Percentiles rank a stretch among this genome's conserved stretches.
Evolutionary conservation across 306 rosid genomes (phyloP).

Genomic region (Lupinus albus): DNA sequence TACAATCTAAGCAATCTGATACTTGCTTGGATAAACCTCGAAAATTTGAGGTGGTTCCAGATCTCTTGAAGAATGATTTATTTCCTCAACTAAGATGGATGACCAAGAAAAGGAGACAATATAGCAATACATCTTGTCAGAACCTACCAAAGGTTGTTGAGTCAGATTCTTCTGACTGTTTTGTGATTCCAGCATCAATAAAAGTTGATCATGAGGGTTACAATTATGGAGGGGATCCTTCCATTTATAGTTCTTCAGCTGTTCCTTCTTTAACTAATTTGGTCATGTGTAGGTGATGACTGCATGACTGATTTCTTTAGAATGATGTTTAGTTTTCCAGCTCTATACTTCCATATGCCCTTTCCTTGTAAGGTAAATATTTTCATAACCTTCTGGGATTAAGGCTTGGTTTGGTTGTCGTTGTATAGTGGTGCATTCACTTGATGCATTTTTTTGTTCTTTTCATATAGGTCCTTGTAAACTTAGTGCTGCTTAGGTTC

Average conservation of each 20-base stretch:
- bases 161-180: constrained; percentile 51
- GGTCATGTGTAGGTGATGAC: constrained; percentile 80
- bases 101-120: constrained; percentile 55
- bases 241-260: constrained; percentile 65
- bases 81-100: constrained; percentile 69
- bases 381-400: constrained; percentile 14
- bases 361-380: background rate
- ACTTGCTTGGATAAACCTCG: constrained; percentile 35
- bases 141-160: constrained; percentile 43
- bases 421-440: constrained; percentile 47
- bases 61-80: constrained; percentile 63
- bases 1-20: constrained; percentile 38
- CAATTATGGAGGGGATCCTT: constrained; percentile 67
- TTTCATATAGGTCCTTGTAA: background rate
- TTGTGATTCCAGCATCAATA: constrained; percentile 52
- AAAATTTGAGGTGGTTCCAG: constrained; percentile 44
- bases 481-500: constrained; percentile 34
- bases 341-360: background rate
- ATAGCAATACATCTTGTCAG: constrained; percentile 28
- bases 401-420: too few species aligned
- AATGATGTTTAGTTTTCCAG: background rate
- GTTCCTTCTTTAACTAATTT: constrained; percentile 70
- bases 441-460: constrained; percentile 46
- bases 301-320: too few species aligned
- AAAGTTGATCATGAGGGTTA: constrained; percentile 75